Evolutionary conservation across 495 filamentous ascomycete species (phyloP), one percentile per base, ranked within the genome.

Genomic region (Parathielavia hyrcaniae): DNA sequence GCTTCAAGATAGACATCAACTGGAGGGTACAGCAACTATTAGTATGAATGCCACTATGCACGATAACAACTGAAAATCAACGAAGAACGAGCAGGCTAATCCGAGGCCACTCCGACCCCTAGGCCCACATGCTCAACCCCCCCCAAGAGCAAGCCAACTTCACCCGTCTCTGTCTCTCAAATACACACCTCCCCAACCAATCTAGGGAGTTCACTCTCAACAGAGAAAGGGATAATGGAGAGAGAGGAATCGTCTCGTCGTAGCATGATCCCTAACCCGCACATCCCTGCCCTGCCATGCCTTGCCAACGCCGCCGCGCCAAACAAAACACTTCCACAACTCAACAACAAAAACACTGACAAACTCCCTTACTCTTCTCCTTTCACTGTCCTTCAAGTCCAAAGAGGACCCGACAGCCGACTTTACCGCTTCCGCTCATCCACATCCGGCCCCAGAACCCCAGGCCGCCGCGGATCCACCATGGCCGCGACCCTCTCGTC

Each of bases 401-500:
- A 39, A 13, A 39, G 26, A 30, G 6, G 26, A 30, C 26, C 26
- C 26, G 26, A 30, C 26, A 30, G 26, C 11, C 4, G 4, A 32
- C 8, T 4, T 12, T 20, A 40, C 30, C 46, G 20, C 52, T 23
- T 57, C 61, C 45, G 50, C 50, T 73, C 70, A 30, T 81, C 75
- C 30, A 82, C 70, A 64, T 82, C 80, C 34, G 67, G 68, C 16
- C 75, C 71, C 8, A 81, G 58, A 48, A 77, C 74, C 0, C 63
- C 62, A 16, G 80, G 78, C 20, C 67, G 72, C 57, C 73, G 68
- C 23, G 79, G 80, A 59, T 82, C 78, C 41, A 82, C 77, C 51
- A 73, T 67, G n/a, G 76, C 73, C 14, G 73, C 75, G 55, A 74
- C 63, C 32, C 79, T 67, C 52, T 73, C 78, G 73, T 95, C 90